Evolutionary conservation across 2,329 filamentous ascomycete species (phyloP), one percentile per base, ranked within the genome.

Genomic region (Didymella arachidicola): DNA sequence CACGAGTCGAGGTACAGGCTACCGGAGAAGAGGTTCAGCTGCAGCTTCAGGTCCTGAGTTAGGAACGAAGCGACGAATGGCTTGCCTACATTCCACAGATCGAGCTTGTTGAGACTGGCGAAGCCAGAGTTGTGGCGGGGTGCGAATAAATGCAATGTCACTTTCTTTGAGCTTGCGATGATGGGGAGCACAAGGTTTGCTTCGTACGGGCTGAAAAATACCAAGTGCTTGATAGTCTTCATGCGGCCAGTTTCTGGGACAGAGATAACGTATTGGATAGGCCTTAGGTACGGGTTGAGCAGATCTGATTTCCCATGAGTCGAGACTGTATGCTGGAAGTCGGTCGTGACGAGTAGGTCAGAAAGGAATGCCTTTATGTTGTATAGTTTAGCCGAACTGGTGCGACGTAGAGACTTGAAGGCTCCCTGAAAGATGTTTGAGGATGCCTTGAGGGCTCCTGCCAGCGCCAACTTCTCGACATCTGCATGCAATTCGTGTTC

Each of bases 1-100:
- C 80, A 84, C 0, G 79, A 81, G 0, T 69, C 72, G 10, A 91
- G 77, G 63, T 91, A 92, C 0, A 91, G 78, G 53, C 89, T 87
- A 0, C 89, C 89, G 0, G 89, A 79, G 53, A 92, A 91, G 0
- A 92, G 74, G 42, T 89, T 88, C 0, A 92, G 79, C 55, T 85
- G 79, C 0, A 79, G 73, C 0, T 76, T 70, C 0, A 84, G 66
- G 0, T 54, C 68, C 10, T 65, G 70, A 12, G 63, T 67, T 4
- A 71, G 54, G 7, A 27, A 32, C 2, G 6, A 12, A 1, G 58
- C 26, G 0, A 45, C 59, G 19, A 65, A 61, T 0, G 1, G 7
- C 2, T 61, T 57, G 0, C 70, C 78, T 1, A 81, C 54, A 1
- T 72, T 78, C 64, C 79, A 83, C 1, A 86, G 74, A 1, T 72